These are phyloP conservation scores for Morella rubra DNA, from an alignment of 306 rosid species.

Conservation along the genomic window DNA sequence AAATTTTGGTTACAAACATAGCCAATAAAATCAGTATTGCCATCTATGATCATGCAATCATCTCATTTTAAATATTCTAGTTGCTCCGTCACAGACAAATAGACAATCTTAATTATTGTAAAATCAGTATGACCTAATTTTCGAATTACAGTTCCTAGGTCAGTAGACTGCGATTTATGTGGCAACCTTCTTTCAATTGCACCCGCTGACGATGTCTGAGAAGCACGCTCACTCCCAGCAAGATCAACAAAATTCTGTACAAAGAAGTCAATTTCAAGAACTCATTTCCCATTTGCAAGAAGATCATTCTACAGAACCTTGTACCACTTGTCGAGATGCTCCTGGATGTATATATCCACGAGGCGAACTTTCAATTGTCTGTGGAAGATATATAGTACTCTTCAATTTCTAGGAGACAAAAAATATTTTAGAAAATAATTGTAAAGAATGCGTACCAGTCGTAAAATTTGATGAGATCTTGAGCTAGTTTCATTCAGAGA, in stretches of 20 bases:
- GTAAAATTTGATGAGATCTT: constrained; percentile 92
- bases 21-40: neutral
- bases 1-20: too few relatives aligned
- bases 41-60: neutral
- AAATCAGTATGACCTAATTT: constrained; percentile 61
- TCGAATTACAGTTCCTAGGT: constrained; percentile 88
- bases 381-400: constrained; percentile 21
- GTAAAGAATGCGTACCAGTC: constrained; percentile 59
- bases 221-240: constrained; percentile 93
- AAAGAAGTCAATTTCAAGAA: constrained; percentile 13
- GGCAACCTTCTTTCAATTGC: constrained; percentile 87
- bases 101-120: neutral
- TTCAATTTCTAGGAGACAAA: constrained; percentile 9
- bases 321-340: constrained; percentile 69
- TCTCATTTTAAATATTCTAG: neutral
- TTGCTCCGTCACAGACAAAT: neutral
- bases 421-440: neutral
- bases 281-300: constrained; percentile 15
- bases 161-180: constrained; percentile 90
- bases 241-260: constrained; percentile 88
- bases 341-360: constrained; percentile 36
- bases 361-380: constrained; percentile 83
- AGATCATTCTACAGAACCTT: neutral
- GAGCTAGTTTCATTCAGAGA: constrained; percentile 87
- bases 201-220: constrained; percentile 78